These are phyloP conservation scores for Xylariales sp. DNA, from an alignment of 2,329 filamentous ascomycete genomes.

Conservation along the genomic window DNA sequence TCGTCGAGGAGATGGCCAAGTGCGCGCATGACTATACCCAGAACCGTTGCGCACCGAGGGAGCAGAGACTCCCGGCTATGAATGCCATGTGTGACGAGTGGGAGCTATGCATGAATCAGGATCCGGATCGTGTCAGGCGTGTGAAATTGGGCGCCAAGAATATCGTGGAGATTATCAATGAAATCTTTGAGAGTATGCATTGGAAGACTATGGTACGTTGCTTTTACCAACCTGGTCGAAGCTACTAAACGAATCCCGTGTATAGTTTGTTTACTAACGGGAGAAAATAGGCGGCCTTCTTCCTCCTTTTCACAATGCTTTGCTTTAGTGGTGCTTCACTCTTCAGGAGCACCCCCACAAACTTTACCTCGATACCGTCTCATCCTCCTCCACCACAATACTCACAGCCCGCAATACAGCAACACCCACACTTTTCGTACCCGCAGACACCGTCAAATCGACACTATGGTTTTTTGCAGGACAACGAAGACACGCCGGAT, in stretches of 20 bases:
- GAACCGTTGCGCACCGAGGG: constrained; percentile 66
- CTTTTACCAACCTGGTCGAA: too few species aligned
- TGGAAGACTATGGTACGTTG: constrained; percentile 63
- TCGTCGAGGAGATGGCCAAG: constrained; percentile 58
- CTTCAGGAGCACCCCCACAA: constrained; percentile 21
- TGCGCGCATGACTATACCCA: constrained; percentile 70
- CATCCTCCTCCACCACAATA: constrained; percentile 14
- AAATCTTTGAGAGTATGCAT: constrained; percentile 85
- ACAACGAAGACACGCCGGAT: constrained; percentile 34
- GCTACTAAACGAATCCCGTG: too few species aligned
- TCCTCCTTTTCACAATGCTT: constrained; percentile 23
- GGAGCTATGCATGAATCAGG: constrained; percentile 82
- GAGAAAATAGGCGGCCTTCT: constrained; percentile 18
- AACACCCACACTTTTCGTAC: constrained; percentile 20
- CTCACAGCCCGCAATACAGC: constrained; percentile 10
- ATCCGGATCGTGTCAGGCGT: constrained; percentile 71
- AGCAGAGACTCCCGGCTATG: constrained; percentile 66
- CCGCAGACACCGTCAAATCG: constrained; percentile 24
- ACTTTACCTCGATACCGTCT: constrained; percentile 14
- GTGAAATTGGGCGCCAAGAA: constrained; percentile 81
- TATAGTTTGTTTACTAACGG: too few species aligned
- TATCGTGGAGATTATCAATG: constrained; percentile 88
- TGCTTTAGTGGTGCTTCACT: constrained; percentile 26
- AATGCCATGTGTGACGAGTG: constrained; percentile 71
- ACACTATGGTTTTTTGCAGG: constrained; percentile 14